Conservation (phyloP, 2,329 filamentous ascomycete species). For the Diaporthe ilicicola region DNA sequence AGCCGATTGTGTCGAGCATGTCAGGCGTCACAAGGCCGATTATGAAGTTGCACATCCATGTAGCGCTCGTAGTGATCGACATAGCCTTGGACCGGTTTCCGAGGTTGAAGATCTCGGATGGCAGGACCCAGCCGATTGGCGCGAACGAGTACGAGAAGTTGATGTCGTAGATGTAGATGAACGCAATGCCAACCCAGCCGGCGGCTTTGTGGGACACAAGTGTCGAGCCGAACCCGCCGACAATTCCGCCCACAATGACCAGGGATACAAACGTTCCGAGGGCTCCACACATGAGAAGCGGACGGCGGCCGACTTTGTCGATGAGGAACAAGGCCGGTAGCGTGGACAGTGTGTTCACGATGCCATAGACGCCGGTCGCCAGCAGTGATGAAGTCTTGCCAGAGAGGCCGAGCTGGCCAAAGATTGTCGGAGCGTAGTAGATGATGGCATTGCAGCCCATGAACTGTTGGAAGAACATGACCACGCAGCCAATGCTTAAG, state of each 20-base stretch:
- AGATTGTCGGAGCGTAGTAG: conserved; percentile 55
- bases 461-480: conserved; percentile 66
- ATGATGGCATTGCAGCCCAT: conserved; percentile 53
- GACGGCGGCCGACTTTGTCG: conserved; percentile 64
- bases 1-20: conserved; percentile 57
- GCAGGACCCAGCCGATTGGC: conserved; percentile 63
- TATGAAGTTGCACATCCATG: conserved; percentile 67
- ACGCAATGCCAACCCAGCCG: conserved; percentile 66
- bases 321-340: conserved; percentile 64
- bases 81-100: conserved; percentile 64
- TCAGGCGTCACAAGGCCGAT: conserved; percentile 64
- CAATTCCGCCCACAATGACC: conserved; percentile 63
- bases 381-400: conserved; percentile 42
- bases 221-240: conserved; percentile 55
- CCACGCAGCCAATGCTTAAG: conserved; percentile 60
- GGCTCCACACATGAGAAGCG: conserved; percentile 63
- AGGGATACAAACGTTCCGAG: conserved; percentile 60
- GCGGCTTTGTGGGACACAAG: conserved; percentile 51
- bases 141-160: conserved; percentile 48
- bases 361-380: conserved; percentile 52
- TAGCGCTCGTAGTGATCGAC: conserved; percentile 61
- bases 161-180: conserved; percentile 64
- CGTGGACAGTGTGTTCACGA: conserved; percentile 64
- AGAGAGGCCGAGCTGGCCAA: conserved; percentile 44
- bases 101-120: conserved; percentile 63